Conservation (phyloP, 441 rosid genomes). For the Gossypium aridum region DNA sequence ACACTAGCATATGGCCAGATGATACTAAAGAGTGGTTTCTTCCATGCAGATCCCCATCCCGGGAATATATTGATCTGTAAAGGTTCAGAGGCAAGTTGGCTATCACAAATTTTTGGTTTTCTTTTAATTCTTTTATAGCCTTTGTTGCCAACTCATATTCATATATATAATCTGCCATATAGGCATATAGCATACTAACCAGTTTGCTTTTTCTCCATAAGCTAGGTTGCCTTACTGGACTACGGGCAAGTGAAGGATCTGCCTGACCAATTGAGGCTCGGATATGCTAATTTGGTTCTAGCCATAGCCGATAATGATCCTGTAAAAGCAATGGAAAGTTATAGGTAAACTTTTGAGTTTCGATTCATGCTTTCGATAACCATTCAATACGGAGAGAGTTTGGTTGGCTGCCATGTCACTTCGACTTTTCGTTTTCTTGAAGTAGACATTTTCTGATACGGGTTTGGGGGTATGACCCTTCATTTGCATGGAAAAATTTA, state of each 20-base stretch:
- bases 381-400: not conserved
- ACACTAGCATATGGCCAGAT: slow-evolving; percentile 89
- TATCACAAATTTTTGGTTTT: slow-evolving; percentile 5
- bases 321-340: slow-evolving; percentile 63
- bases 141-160: not conserved
- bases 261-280: slow-evolving; percentile 74
- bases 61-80: slow-evolving; percentile 89
- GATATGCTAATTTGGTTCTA: slow-evolving; percentile 81
- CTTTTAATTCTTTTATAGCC: not conserved
- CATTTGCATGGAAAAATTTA: too few species aligned
- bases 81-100: slow-evolving; percentile 82
- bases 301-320: slow-evolving; percentile 78
- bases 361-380: not conserved
- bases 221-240: slow-evolving; percentile 86
- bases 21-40: slow-evolving; percentile 94
- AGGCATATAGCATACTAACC: not conserved
- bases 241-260: slow-evolving; percentile 99
- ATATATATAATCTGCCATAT: not conserved
- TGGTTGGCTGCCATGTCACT: not conserved
- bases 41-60: slow-evolving; percentile 97
- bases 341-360: slow-evolving; percentile 41
- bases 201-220: slow-evolving; percentile 18
- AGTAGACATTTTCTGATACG: too few species aligned
- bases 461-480: too few species aligned
- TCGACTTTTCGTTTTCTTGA: not conserved